phyloP scores from a whole-genome alignment of 192 early-diverging fungal genomes.

The Backusella westeae region DNA sequence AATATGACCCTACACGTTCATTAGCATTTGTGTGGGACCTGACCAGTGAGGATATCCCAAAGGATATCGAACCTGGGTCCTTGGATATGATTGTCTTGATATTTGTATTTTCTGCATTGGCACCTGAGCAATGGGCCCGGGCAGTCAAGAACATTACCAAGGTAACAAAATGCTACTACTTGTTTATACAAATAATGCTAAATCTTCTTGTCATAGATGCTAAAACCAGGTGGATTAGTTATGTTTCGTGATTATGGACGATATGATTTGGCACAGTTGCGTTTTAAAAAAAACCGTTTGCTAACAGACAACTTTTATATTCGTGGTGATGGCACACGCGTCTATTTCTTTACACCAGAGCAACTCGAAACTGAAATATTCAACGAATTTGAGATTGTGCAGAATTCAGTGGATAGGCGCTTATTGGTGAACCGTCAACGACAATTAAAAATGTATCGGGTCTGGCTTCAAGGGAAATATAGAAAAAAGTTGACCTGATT shows the following conservation, averaged over 20 bases:
- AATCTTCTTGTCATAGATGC: slow-evolving; percentile 24
- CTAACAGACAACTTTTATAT: slow-evolving; percentile 96
- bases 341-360: slow-evolving; percentile 86
- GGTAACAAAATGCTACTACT: slow-evolving; percentile 30
- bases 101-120: slow-evolving; percentile 93
- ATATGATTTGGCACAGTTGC: slow-evolving; percentile 97
- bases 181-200: not conserved
- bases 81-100: slow-evolving; percentile 93
- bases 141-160: slow-evolving; percentile 81
- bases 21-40: slow-evolving; percentile 97
- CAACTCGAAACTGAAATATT: slow-evolving; percentile 43
- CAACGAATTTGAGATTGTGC: slow-evolving; percentile 59
- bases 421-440: slow-evolving; percentile 89
- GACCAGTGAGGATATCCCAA: slow-evolving; percentile 64
- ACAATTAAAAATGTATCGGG: slow-evolving; percentile 96
- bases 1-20: slow-evolving; percentile 69
- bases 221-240: slow-evolving; percentile 91
- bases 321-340: slow-evolving; percentile 93
- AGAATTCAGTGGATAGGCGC: slow-evolving; percentile 91
- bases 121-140: slow-evolving; percentile 79
- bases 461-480: slow-evolving; percentile 98
- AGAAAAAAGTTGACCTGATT: slow-evolving; percentile 46
- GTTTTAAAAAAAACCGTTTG: slow-evolving; percentile 90
- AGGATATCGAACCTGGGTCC: slow-evolving; percentile 71
- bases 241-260: slow-evolving; percentile 94